Evolutionary conservation across 148 eudicot genomes (phyloP).

Genomic region (Cornus controversa): DNA sequence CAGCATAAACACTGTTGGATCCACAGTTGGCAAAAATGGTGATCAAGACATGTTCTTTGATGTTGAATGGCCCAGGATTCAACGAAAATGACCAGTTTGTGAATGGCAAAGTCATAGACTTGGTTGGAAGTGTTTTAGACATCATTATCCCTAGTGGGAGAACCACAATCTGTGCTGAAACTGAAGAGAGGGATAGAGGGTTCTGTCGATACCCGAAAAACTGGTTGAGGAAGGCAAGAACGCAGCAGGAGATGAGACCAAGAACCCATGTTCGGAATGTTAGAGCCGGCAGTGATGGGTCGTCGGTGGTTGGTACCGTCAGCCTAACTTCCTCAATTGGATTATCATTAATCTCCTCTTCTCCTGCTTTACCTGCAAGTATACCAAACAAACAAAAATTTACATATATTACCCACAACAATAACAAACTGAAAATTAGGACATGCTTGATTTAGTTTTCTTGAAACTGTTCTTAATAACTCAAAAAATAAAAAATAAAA

Average conservation of each 20-base stretch:
- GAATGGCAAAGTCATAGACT: constrained; percentile 16
- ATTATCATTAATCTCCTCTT: no score
- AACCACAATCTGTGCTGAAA: constrained; percentile 39
- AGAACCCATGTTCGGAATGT: constrained; percentile 63
- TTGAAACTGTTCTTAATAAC: no score
- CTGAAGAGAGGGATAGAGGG: constrained; percentile 20
- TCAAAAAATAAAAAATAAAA: no score
- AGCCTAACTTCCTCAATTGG: no score
- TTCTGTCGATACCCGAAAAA: constrained; percentile 40
- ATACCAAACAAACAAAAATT: no score
- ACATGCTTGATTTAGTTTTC: no score
- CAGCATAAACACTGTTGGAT: constrained; percentile 46
- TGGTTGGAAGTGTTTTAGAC: constrained; percentile 43
- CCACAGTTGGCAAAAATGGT: constrained; percentile 60
- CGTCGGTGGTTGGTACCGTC: constrained; percentile 57
- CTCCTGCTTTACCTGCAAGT: no score
- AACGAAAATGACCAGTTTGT: constrained; percentile 41
- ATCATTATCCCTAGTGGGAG: constrained; percentile 51
- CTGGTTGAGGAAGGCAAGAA: constrained; percentile 45
- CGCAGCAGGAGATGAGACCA: constrained; percentile 40
- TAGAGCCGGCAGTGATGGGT: constrained; percentile 38
- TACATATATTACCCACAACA: no score
- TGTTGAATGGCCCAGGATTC: constrained; percentile 66
- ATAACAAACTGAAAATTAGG: no score
- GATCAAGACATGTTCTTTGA: constrained; percentile 69